Evolutionary conservation across 1,139 yeast genomes (phyloP), one percentile per base, ranked within the genome.

Genomic region (Arxiozyma telluris): DNA sequence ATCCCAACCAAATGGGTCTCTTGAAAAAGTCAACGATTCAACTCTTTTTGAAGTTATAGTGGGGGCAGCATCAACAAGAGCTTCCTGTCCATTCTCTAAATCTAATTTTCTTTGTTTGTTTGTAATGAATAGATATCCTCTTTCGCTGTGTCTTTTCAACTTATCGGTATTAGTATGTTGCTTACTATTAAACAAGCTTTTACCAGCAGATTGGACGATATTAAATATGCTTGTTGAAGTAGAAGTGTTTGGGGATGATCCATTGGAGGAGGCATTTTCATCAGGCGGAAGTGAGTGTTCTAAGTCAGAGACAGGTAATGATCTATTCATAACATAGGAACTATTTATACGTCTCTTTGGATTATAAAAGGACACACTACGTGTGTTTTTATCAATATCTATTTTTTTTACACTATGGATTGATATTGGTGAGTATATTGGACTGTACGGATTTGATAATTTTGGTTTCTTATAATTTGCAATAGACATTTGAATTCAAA

Each of bases 1-100:
- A 55, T 61, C 59, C 69, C 69, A 65, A 12, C 61, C 62, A 50
- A 64, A 64, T 4, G 69, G 69, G 54, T 65, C 68, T 44, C 56
- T 63, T 8, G 61, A 60, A 41, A 64, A 54, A 3, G 53, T 51
- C 12, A 52, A 38, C 8, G 43, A 23, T 17, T 20, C 30, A 39
- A 12, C 17, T 6, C 6, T 34, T 34, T 34, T 34, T 34, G 39
- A 34, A 34, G 39, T 34, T 8, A 12, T n/a, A 15, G 17, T 34
- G 2, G 39, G n/a, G 2, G 17, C n/a, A 15, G 17, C 4, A 34
- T 34, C 6, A 34, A 6, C n/a, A 34, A 3, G 18, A 11, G 3
- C 17, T 18, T 34, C 21, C 12, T 38, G 5, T n/a, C 34, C 30
- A n/a, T 21, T 25, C 39, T 30, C 30, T 21, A 41, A 18, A 22